A percentile compares a stretch with the other conserved stretches of the same genome.
Evolutionary conservation across 1,284 basidiomycete species (phyloP).

Genomic region (Cryptococcus sp.): DNA sequence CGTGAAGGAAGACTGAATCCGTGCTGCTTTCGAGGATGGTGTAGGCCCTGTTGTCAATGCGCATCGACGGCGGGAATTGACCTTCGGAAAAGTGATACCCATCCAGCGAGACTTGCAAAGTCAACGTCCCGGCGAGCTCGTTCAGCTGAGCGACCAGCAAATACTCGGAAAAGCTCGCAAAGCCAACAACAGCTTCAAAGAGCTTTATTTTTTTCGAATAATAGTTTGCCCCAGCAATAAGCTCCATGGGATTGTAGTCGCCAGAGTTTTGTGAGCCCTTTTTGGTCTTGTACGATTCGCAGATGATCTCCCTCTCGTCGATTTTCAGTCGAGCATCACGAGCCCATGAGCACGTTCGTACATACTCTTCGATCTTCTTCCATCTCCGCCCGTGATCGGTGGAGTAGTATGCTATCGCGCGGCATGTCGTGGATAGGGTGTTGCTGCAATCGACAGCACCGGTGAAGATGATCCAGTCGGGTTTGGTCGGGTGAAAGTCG

Average conservation of each 20-base stretch:
- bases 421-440: conserved; percentile 58
- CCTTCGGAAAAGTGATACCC: conserved; percentile 80
- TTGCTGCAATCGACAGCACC: conserved; percentile 70
- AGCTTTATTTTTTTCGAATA: conserved; percentile 71
- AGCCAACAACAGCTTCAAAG: conserved; percentile 87
- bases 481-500: conserved; percentile 78
- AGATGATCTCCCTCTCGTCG: conserved; percentile 84
- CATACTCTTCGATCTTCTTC: conserved; percentile 78
- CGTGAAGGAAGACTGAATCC: conserved; percentile 88
- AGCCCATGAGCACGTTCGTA: conserved; percentile 90
- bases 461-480: conserved; percentile 88
- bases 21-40: conserved; percentile 94
- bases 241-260: conserved; percentile 69
- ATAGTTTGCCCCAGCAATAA: conserved; percentile 77
- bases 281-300: conserved; percentile 85
- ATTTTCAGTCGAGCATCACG: conserved; percentile 73
- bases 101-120: conserved; percentile 88
- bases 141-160: conserved; percentile 87
- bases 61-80: conserved; percentile 85
- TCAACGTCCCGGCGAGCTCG: conserved; percentile 63
- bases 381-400: conserved; percentile 76
- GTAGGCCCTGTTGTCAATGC: conserved; percentile 75
- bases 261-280: conserved; percentile 68
- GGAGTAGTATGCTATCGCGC: conserved; percentile 71
- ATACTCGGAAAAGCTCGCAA: conserved; percentile 95